Evolutionary conservation across 2,329 filamentous ascomycete genomes (phyloP).

Genomic region (Basipetospora chlamydospora): DNA sequence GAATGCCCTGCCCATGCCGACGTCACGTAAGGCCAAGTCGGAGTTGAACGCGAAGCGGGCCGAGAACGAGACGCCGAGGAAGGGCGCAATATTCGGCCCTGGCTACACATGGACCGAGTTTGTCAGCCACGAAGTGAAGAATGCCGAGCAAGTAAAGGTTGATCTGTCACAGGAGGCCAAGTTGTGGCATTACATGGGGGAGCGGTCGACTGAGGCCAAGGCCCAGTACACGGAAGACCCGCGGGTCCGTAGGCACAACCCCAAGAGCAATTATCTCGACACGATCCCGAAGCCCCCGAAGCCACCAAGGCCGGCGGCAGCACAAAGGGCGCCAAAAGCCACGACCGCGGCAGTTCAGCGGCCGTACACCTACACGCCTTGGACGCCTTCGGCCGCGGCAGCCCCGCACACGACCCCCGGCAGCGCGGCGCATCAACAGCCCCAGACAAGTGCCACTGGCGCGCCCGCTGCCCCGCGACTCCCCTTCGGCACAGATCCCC

Average conservation of each 20-base stretch:
- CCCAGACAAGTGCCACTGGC: too few relatives aligned
- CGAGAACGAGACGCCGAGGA: slow-evolving; percentile 45
- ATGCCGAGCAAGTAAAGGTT: slow-evolving; percentile 45
- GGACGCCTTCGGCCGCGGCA: background rate
- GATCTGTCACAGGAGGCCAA: slow-evolving; percentile 59
- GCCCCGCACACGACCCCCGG: too few relatives aligned
- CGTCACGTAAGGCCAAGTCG: slow-evolving; percentile 46
- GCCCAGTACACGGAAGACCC: slow-evolving; percentile 81
- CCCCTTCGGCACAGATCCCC: background rate
- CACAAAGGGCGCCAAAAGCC: too few relatives aligned
- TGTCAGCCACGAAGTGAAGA: slow-evolving; percentile 39
- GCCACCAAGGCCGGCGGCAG: slow-evolving; percentile 13
- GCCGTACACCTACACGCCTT: slow-evolving; percentile 2
- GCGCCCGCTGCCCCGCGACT: too few relatives aligned
- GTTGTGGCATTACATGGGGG: slow-evolving; percentile 80
- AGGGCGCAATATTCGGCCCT: slow-evolving; percentile 52
- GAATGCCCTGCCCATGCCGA: slow-evolving; percentile 57
- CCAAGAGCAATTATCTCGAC: slow-evolving; percentile 58
- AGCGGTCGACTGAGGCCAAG: slow-evolving; percentile 75
- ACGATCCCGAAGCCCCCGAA: slow-evolving; percentile 43
- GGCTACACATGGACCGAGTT: slow-evolving; percentile 71
- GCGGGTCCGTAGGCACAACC: slow-evolving; percentile 42
- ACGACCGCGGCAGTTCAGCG: background rate
- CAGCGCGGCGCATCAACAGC: background rate
- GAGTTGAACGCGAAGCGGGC: slow-evolving; percentile 53